These are phyloP conservation scores for Fraxinus pennsylvanica DNA, from an alignment of 257 asterid genomes.

Conservation along the genomic window DNA sequence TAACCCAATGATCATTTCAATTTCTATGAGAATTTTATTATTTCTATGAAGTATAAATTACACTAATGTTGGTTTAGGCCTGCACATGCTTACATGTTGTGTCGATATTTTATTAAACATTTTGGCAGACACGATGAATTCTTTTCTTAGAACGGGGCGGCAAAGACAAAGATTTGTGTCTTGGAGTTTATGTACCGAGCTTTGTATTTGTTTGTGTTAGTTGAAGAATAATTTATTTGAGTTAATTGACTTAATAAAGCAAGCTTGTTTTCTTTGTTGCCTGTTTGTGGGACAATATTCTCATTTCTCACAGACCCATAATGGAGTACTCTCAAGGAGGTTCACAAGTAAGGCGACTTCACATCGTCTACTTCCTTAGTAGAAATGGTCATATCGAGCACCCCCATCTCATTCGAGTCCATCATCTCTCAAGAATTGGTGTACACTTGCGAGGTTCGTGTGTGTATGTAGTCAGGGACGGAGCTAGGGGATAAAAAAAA, in stretches of 20 bases:
- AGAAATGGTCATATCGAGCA: constrained; percentile 74
- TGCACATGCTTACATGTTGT: constrained; percentile 40
- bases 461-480: background rate
- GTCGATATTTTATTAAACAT: constrained; percentile 17
- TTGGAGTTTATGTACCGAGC: constrained; percentile 30
- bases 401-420: constrained; percentile 88
- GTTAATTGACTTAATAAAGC: constrained; percentile 42
- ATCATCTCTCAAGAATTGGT: constrained; percentile 72
- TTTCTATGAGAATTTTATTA: constrained; percentile 29
- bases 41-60: background rate
- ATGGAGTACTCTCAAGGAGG: constrained; percentile 64
- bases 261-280: constrained; percentile 18
- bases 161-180: constrained; percentile 41
- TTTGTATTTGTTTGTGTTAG: constrained; percentile 13
- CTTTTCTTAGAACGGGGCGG: constrained; percentile 56
- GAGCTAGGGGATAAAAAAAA: too few relatives aligned
- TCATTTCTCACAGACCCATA: constrained; percentile 38
- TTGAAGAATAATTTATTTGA: constrained; percentile 16
- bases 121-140: constrained; percentile 34
- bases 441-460: constrained; percentile 63
- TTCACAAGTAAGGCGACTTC: constrained; percentile 72
- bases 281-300: background rate
- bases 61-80: constrained; percentile 41
- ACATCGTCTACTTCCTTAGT: constrained; percentile 74
- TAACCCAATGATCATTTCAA: constrained; percentile 32